These are phyloP conservation scores for Alloteropsis semialata DNA, from an alignment of 176 grass and related monocot species.

Conservation along the genomic window DNA sequence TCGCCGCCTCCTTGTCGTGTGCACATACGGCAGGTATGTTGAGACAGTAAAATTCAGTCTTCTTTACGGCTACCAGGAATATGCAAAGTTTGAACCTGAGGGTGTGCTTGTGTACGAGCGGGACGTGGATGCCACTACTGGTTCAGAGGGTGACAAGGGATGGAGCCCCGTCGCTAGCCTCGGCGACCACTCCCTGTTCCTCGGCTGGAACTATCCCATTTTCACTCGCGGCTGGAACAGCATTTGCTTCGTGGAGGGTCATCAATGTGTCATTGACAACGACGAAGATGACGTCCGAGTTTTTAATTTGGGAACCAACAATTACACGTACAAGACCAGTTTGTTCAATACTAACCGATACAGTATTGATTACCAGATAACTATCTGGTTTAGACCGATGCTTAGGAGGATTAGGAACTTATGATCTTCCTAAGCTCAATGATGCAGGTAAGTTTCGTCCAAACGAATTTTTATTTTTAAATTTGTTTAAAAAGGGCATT, in stretches of 20 bases:
- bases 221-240: not conserved
- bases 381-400: not conserved
- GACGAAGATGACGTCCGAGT: not conserved
- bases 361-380: not conserved
- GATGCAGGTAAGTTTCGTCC: too few relatives aligned
- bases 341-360: not conserved
- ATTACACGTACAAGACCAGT: accelerated
- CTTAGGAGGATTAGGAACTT: too few relatives aligned
- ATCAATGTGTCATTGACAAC: too few relatives aligned
- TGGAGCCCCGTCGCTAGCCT: not conserved
- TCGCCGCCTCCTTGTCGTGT: not conserved
- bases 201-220: not conserved
- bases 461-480: too few relatives aligned
- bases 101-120: not conserved
- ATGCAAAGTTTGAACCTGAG: too few relatives aligned
- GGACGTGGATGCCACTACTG: not conserved
- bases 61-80: too few relatives aligned
- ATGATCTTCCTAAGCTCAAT: too few relatives aligned
- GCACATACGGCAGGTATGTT: not conserved
- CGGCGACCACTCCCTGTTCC: constrained; percentile 3
- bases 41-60: too few relatives aligned
- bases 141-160: not conserved
- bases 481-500: too few relatives aligned
- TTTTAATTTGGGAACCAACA: not conserved
- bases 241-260: not conserved